Evolutionary conservation across 2,329 filamentous ascomycete species (phyloP).

Genomic region (Epichloe amarillans): DNA sequence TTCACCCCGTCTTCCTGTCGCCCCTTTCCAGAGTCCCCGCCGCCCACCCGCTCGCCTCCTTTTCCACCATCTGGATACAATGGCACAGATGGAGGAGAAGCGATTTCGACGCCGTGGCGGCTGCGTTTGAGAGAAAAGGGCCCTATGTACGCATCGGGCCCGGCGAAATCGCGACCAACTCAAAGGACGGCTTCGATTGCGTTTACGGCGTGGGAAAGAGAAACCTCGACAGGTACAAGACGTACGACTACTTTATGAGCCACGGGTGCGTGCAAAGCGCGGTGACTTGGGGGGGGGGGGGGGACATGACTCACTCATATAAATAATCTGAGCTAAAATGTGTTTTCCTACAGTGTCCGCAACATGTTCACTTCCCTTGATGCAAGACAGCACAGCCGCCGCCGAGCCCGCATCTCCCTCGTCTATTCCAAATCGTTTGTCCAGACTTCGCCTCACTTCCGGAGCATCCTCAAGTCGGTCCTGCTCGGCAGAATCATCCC

Average conservation of each 20-base stretch:
- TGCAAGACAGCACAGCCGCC: not conserved
- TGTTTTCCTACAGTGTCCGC: not conserved
- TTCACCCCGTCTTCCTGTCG: not conserved
- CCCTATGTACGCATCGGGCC: not conserved
- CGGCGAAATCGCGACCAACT: not conserved
- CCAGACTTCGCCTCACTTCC: not conserved
- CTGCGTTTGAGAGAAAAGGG: not conserved
- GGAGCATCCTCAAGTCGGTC: not conserved
- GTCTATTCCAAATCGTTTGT: not conserved
- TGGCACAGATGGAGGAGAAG: not conserved
- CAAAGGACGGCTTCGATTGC: not conserved
- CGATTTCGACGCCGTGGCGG: not conserved
- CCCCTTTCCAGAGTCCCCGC: not conserved
- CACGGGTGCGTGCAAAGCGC: not conserved
- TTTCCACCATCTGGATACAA: not conserved
- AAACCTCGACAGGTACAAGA: not conserved
- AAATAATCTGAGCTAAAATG: too few relatives aligned
- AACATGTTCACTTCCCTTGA: not conserved
- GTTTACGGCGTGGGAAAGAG: not conserved
- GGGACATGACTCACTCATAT: too few relatives aligned
- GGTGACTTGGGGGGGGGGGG: too few relatives aligned
- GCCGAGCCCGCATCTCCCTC: not conserved
- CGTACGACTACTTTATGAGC: not conserved
- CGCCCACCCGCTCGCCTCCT: not conserved
- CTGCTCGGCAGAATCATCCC: not conserved